Base-by-base conservation (phyloP, 192 early-diverging fungal genomes). In the Gonapodya prolifera region DNA sequence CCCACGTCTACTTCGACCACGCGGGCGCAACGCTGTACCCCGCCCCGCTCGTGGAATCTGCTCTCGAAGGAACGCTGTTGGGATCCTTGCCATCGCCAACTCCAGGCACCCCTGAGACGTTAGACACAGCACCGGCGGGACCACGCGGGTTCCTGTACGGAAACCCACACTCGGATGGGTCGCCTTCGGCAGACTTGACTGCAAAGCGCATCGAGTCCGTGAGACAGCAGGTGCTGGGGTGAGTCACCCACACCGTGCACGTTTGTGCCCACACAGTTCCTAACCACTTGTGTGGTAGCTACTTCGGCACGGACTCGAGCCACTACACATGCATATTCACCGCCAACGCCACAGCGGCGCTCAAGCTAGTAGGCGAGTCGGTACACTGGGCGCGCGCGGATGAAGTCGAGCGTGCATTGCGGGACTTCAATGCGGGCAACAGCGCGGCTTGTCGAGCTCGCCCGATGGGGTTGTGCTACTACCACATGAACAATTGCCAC, bases 311-410 rank as follows among this genome's bases (percentile, higher is more conserved):
- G 0, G 83, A 84, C 13, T 83, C 84, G 8, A 80, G 81, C 30
- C 80, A 87, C 1, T 94, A 92, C 80, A 82, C 86, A 0, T 88
- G 92, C 2, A 83, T 96, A 2, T 94, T 96, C 75, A 94, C 92
- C 0, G 85, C 86, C 30, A 92, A 92, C 79, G 92, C 94, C 2
- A 94, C 93, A 0, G 91, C 87, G 2, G 92, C 91, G 2, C 86
- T 92, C 69, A 90, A 90, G 77, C 78, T 95, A 1, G 89, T 91
- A 0, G 93, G 87, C 1, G 94, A 96, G 45, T 61, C 45, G 8
- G 45, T 61, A 8, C 45, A 23, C 23, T 61, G 45, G 45, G 45
- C 45, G 8, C 45, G n/a, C n/a, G n/a, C n/a, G n/a, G n/a, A n/a
- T n/a, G n/a, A n/a, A n/a, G n/a, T n/a, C n/a, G n/a, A n/a, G n/a